These are phyloP conservation scores for Nicotiana sylvestris DNA, from an alignment of 257 asterid species.

Conservation along the genomic window DNA sequence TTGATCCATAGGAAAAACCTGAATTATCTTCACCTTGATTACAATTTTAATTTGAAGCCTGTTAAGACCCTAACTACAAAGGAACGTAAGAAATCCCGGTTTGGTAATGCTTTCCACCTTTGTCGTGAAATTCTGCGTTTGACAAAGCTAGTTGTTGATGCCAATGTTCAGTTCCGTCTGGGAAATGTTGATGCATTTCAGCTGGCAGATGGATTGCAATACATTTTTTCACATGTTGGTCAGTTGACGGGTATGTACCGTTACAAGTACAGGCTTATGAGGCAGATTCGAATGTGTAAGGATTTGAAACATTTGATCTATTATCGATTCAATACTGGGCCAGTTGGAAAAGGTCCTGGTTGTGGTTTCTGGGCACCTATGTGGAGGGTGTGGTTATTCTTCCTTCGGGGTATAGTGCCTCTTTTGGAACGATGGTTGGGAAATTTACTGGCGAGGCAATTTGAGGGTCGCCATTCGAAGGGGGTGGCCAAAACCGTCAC, in stretches of 20 bases:
- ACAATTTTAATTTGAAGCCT: conserved; percentile 93
- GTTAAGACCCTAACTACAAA: conserved; percentile 97
- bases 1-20: conserved; percentile 91
- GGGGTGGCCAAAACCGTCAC: conserved; percentile 99
- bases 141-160: conserved; percentile 98
- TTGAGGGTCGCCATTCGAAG: conserved; percentile 96
- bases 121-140: conserved; percentile 95
- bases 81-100: conserved; percentile 95
- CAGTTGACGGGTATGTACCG: conserved; percentile 99
- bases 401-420: conserved; percentile 98
- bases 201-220: conserved; percentile 98
- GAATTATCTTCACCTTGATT: conserved; percentile 94
- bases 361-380: conserved; percentile 99
- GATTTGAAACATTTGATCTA: conserved; percentile 96
- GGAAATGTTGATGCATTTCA: conserved; percentile 99
- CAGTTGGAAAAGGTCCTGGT: conserved; percentile 99
- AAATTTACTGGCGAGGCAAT: conserved; percentile 90
- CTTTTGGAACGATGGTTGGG: conserved; percentile 98
- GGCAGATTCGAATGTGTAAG: conserved; percentile 99
- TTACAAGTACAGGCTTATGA: conserved; percentile 95
- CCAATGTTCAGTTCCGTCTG: conserved; percentile 94
- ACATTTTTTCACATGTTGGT: conserved; percentile 96
- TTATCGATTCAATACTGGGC: conserved; percentile 97
- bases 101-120: conserved; percentile 98
- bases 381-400: conserved; percentile 99